Evolutionary conservation across 164 flowering plant genomes (phyloP), one percentile per base, ranked within the genome.

Genomic region (Vitis labrusca): DNA sequence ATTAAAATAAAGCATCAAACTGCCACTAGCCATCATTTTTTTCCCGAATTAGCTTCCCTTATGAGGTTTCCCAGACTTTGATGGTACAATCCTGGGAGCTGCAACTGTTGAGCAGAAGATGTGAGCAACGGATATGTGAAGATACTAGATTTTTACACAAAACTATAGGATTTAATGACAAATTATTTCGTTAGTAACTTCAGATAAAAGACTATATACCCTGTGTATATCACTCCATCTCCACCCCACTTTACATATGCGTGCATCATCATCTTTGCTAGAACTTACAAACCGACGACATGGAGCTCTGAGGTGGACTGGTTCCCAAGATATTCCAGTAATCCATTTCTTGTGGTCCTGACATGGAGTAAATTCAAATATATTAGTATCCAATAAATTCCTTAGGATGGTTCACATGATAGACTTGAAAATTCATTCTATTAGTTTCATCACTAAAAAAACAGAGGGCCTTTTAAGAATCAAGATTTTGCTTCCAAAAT

Each of bases 221-320:
- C 89, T 30, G 99, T 86, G 71, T 93, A 95, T 73, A 93, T n/a
- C 49, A 89, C 66, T 66, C 98, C 99, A 84, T 93, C 99, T 71
- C 98, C 98, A 72, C 98, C 97, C 99, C 98, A 95, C 84, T 95
- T 95, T 44, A 95, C 98, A 95, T 74, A 95, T 88, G 27, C 98
- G 94, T 49, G 97, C 98, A 85, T 93, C 97, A 27, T 97, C 98
- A 86, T 95, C 99, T 85, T 91, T 95, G 71, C 98, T 89, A 68
- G 98, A 83, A 78, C 91, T 93, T 44, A 91, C 99, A 90, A 95
- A 95, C 52, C 97, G 94, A 51, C 97, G 94, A 65, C 89, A 85
- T 63, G 99, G 97, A 78, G 97, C 77, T 62, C 64, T 86, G 47
- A 95, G 84, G 71, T 95, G 99, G 60, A 88, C 76, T 12, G 99